Percentiles rank a stretch among this genome's conserved stretches.
These are phyloP conservation scores for Xerocomellus amylosporus DNA, from an alignment of 768 basidiomycete species.

Conservation along the genomic window DNA sequence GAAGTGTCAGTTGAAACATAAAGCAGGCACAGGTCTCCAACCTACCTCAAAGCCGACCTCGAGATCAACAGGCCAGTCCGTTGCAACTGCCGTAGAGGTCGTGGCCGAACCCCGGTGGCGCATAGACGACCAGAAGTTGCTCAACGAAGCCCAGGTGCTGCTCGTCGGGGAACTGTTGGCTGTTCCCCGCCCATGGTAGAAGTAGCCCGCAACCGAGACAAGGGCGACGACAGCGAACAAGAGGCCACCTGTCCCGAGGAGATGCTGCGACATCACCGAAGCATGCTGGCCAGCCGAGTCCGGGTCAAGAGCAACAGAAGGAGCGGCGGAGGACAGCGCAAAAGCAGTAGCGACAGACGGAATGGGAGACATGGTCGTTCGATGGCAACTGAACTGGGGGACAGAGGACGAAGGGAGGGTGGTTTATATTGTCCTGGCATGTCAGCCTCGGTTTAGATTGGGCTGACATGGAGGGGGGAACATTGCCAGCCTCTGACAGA, in stretches of 20 bases:
- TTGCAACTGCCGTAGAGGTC: background rate
- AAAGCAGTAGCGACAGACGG: slow-evolving; percentile 11
- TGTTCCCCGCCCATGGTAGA: slow-evolving; percentile 8
- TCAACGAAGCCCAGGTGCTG: slow-evolving; percentile 7
- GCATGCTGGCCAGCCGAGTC: background rate
- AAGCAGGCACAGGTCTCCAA: background rate
- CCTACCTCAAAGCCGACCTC: slow-evolving; percentile 15
- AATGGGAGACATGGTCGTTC: slow-evolving; percentile 19
- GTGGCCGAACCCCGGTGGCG: background rate
- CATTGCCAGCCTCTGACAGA: slow-evolving; percentile 11
- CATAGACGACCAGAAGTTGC: slow-evolving; percentile 6
- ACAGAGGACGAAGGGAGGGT: background rate
- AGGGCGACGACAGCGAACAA: slow-evolving; percentile 13
- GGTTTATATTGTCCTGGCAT: slow-evolving; percentile 5
- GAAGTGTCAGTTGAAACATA: background rate
- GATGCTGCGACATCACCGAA: background rate
- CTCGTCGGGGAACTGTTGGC: background rate
- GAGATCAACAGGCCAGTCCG: background rate
- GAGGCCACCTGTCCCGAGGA: slow-evolving; percentile 13
- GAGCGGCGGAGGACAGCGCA: background rate
- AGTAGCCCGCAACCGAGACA: slow-evolving; percentile 15
- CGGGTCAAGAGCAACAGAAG: background rate
- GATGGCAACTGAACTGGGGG: background rate
- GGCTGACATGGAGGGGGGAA: background rate
- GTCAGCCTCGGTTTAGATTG: slow-evolving; percentile 10